phyloP scores from a whole-genome alignment of 1,284 basidiomycete species.

The Sphaerobolus stellatus region DNA sequence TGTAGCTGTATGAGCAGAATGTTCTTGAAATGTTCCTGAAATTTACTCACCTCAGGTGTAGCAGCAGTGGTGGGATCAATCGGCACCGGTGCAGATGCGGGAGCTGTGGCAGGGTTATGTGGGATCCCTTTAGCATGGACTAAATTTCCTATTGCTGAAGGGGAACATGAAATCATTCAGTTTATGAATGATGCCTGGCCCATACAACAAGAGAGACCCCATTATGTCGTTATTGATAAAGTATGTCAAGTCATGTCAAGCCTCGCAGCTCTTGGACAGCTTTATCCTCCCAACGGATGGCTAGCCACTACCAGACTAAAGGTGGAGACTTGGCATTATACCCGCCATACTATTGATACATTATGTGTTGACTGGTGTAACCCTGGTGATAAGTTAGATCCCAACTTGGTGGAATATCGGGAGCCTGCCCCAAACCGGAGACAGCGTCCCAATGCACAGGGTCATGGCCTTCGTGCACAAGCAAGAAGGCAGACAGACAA shows the following conservation, averaged over 20 bases:
- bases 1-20: no score
- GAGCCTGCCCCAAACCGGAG: neutral
- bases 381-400: neutral
- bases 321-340: conserved; percentile 2
- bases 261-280: neutral
- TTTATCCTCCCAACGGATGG: neutral
- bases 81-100: no score
- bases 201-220: neutral
- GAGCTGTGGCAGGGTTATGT: no score
- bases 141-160: conserved; percentile 3
- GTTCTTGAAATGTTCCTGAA: no score
- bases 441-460: neutral
- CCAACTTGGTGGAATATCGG: neutral
- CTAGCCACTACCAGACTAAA: neutral
- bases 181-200: neutral
- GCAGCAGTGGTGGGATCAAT: no score
- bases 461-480: neutral
- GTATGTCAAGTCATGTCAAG: conserved; percentile 3
- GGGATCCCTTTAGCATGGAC: neutral
- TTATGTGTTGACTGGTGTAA: conserved; percentile 3
- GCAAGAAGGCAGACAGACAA: neutral
- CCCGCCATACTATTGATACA: neutral
- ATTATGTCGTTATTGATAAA: conserved; percentile 1
- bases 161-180: neutral
- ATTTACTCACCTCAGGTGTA: no score